phyloP scores from a whole-genome alignment of 148 eudicot genomes.

The Cornus kousa region DNA sequence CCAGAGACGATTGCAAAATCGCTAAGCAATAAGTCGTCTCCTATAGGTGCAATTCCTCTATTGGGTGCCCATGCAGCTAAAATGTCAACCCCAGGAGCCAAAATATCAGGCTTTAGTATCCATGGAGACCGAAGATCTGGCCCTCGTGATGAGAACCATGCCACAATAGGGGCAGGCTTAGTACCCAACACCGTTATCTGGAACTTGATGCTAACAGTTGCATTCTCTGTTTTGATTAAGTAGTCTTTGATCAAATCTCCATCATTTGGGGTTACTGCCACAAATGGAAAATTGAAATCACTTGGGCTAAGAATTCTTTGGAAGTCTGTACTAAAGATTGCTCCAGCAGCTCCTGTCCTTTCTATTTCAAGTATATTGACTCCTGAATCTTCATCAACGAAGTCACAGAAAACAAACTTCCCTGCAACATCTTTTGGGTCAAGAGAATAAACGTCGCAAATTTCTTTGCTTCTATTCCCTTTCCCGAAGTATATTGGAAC shows the following conservation, averaged over 20 bases:
- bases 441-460: background rate
- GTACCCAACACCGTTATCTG: constrained; percentile 12
- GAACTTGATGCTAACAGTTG: constrained; percentile 14
- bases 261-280: constrained; percentile 11
- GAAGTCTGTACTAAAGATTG: constrained; percentile 11
- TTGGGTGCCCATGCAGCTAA: constrained; percentile 27
- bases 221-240: background rate
- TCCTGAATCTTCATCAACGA: background rate
- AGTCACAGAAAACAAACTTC: constrained; percentile 27
- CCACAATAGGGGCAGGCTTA: constrained; percentile 21
- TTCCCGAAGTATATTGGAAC: constrained; percentile 16
- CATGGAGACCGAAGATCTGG: constrained; percentile 12
- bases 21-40: background rate
- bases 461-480: constrained; percentile 12
- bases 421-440: constrained; percentile 19
- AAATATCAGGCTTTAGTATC: constrained; percentile 32
- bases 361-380: background rate
- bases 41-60: background rate
- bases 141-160: constrained; percentile 22
- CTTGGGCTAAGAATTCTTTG: background rate
- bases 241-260: constrained; percentile 19
- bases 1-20: constrained; percentile 19
- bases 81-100: constrained; percentile 29
- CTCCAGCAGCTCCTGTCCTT: constrained; percentile 23
- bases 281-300: constrained; percentile 14